Conservation (phyloP, 192 early-diverging fungal genomes). For the Rhizophlyctis rosea region DNA sequence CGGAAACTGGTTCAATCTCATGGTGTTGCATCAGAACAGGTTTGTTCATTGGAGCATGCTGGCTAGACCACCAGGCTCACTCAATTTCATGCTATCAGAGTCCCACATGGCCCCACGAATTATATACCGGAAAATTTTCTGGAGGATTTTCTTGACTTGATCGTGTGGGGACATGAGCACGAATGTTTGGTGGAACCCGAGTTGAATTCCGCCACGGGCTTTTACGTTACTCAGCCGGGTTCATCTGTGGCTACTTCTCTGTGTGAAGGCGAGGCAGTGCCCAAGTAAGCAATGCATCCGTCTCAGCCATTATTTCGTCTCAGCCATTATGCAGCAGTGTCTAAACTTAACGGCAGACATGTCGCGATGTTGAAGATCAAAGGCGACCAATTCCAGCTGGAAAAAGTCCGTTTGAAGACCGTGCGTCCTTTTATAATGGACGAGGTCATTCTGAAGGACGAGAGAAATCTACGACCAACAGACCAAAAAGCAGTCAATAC, state of each 20-base stretch:
- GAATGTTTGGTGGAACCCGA: slow-evolving; percentile 83
- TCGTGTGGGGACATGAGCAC: slow-evolving; percentile 98
- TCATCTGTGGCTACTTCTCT: slow-evolving; percentile 90
- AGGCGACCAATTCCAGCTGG: slow-evolving; percentile 61
- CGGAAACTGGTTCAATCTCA: slow-evolving; percentile 87
- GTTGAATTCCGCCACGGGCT: slow-evolving; percentile 58
- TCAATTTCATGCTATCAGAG: slow-evolving; percentile 33
- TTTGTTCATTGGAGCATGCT: slow-evolving; percentile 7
- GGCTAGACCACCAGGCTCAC: not conserved
- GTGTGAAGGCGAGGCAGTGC: slow-evolving; percentile 73
- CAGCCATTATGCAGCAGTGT: slow-evolving; percentile 1
- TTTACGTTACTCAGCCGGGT: slow-evolving; percentile 87
- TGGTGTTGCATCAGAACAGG: slow-evolving; percentile 93
- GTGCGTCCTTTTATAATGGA: slow-evolving; percentile 87
- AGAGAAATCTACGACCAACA: slow-evolving; percentile 43
- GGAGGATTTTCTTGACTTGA: slow-evolving; percentile 73
- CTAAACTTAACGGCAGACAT: slow-evolving; percentile 31
- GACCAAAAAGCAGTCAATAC: slow-evolving; percentile 53
- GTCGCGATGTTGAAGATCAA: slow-evolving; percentile 64
- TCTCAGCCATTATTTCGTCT: slow-evolving; percentile 2
- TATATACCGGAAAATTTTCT: slow-evolving; percentile 88
- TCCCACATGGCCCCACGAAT: slow-evolving; percentile 73
- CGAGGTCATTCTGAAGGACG: slow-evolving; percentile 58
- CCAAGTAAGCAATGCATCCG: slow-evolving; percentile 53
- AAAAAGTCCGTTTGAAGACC: slow-evolving; percentile 70